Conservation (phyloP, 352 stramenopile species). For the Phytophthora pini region DNA sequence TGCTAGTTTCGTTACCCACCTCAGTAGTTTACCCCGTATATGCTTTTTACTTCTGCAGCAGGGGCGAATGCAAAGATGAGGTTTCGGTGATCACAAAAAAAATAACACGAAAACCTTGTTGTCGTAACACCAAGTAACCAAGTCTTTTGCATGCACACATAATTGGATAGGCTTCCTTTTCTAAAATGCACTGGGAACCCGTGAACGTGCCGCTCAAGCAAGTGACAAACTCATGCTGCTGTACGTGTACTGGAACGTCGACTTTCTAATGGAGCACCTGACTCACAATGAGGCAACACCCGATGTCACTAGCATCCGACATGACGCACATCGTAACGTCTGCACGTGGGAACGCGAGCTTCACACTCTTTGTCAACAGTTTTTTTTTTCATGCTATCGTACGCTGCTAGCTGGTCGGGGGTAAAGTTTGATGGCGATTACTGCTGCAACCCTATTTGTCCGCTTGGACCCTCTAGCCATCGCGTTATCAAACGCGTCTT, state of each 20-base stretch:
- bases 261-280: not conserved
- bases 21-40: slow-evolving; percentile 1
- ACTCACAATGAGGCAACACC: not conserved
- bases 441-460: not conserved
- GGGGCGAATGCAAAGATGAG: slow-evolving; percentile 4
- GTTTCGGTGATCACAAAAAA: slow-evolving; percentile 10
- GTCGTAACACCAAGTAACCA: not conserved
- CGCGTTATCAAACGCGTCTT: not conserved
- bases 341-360: not conserved
- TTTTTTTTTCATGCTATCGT: not conserved
- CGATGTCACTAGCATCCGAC: not conserved
- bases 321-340: not conserved
- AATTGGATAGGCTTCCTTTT: not conserved
- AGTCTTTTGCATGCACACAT: not conserved
- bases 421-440: not conserved
- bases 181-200: not conserved
- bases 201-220: not conserved
- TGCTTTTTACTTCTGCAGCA: slow-evolving; percentile 4
- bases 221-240: not conserved
- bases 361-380: not conserved
- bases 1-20: slow-evolving; percentile 7
- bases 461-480: not conserved
- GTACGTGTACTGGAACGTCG: not conserved
- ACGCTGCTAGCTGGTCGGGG: not conserved
- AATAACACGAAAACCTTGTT: not conserved